A percentile compares a stretch with the other conserved stretches of the same genome.
Evolutionary conservation across 805 yeast species (phyloP).

Genomic region (Yarrowia yakushimensis): DNA sequence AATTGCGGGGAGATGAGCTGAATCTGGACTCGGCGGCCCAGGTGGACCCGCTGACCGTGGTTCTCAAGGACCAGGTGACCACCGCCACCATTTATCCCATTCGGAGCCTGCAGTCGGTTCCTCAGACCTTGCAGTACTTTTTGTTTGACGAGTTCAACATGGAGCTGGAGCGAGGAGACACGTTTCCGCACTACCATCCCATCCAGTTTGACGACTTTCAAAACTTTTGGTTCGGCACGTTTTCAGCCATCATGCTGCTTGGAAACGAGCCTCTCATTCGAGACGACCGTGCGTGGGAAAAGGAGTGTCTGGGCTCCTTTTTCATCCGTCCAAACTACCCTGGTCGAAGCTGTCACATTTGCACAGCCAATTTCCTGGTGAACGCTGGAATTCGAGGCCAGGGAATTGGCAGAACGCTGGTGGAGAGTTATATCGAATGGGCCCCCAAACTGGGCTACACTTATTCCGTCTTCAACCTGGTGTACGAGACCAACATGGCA

Average conservation of each 20-base stretch:
- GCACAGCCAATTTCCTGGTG: slow-evolving; percentile 82
- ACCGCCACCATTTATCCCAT: slow-evolving; percentile 92
- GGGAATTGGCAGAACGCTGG: slow-evolving; percentile 83
- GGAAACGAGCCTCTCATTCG: slow-evolving; percentile 62
- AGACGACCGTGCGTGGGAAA: slow-evolving; percentile 76
- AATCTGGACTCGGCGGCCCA: neutral
- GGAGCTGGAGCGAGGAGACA: slow-evolving; percentile 86
- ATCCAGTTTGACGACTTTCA: slow-evolving; percentile 72
- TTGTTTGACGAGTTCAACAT: slow-evolving; percentile 88
- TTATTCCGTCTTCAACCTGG: slow-evolving; percentile 75
- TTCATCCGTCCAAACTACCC: slow-evolving; percentile 85
- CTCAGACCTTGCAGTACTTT: slow-evolving; percentile 73
- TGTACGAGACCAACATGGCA: slow-evolving; percentile 83
- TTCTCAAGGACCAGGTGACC: slow-evolving; percentile 83
- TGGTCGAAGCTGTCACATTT: slow-evolving; percentile 89
- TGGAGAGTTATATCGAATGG: slow-evolving; percentile 86
- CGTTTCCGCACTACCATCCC: slow-evolving; percentile 81
- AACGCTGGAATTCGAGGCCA: slow-evolving; percentile 90
- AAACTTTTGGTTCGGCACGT: slow-evolving; percentile 82
- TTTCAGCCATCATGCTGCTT: slow-evolving; percentile 72
- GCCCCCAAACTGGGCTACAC: slow-evolving; percentile 86
- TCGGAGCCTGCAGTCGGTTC: slow-evolving; percentile 60
- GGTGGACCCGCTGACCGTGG: slow-evolving; percentile 65
- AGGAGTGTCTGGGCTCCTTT: slow-evolving; percentile 86
- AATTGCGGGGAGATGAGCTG: slow-evolving; percentile 13